Conservation (phyloP, 1,139 yeast genomes). For the Sugiyamaella japonica region DNA sequence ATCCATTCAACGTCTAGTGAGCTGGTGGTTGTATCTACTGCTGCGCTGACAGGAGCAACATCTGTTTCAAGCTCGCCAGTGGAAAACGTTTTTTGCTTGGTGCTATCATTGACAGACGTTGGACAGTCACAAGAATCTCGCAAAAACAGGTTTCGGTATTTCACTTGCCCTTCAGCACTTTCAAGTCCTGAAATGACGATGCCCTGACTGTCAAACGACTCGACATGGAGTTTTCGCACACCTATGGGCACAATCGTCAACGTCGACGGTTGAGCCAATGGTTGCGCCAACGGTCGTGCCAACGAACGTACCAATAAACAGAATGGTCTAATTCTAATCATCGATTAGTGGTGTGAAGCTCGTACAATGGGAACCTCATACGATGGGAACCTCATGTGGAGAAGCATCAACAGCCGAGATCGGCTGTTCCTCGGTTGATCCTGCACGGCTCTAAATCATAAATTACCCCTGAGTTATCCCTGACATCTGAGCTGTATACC, state of each 20-base stretch:
- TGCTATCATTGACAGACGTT: constrained; percentile 53
- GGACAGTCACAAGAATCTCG: constrained; percentile 62
- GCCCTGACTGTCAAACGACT: constrained; percentile 21
- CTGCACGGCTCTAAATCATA: not conserved
- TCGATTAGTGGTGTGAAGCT: not conserved
- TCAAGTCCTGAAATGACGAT: constrained; percentile 23
- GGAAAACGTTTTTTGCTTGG: constrained; percentile 66
- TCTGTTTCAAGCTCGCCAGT: constrained; percentile 50
- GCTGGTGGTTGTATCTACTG: constrained; percentile 32
- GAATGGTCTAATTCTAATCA: constrained; percentile 1
- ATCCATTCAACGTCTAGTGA: constrained; percentile 54
- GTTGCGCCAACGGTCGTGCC: not conserved
- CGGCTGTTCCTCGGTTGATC: constrained; percentile 4
- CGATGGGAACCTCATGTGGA: too few relatives aligned
- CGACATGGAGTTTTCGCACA: constrained; percentile 20
- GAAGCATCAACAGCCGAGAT: too few relatives aligned
- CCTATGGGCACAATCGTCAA: not conserved
- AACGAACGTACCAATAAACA: not conserved
- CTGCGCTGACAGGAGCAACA: constrained; percentile 37
- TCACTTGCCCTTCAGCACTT: constrained; percentile 33
- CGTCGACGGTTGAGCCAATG: not conserved
- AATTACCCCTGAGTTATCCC: not conserved
- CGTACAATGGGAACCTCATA: too few relatives aligned
- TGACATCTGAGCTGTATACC: too few relatives aligned
- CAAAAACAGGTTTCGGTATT: constrained; percentile 57